Conservation (phyloP, 169 alveolate genomes). For the Eimeria sp. region DNA sequence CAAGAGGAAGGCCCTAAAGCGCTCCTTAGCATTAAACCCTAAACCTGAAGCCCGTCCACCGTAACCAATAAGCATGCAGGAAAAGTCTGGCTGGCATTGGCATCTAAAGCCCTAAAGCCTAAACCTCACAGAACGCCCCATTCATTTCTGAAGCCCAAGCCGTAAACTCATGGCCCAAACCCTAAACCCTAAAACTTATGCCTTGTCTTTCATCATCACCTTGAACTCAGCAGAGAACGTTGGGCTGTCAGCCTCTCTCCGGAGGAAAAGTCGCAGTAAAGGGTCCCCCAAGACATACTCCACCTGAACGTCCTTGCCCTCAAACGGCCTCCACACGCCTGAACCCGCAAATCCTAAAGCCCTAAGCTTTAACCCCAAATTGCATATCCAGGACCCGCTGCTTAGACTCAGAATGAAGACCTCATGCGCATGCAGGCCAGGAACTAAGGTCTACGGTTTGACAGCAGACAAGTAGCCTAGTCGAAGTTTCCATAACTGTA, state of each 20-base stretch:
- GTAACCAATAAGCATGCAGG: neutral
- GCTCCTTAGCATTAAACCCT: neutral
- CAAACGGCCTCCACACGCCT: constrained; percentile 74
- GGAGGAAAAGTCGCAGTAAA: constrained; percentile 54
- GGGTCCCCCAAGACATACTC: constrained; percentile 72
- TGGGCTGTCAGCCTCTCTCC: constrained; percentile 51
- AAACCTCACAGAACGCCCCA: neutral
- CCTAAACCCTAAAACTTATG: neutral
- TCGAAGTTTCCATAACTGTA: neutral
- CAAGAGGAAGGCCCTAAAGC: neutral
- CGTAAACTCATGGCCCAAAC: neutral
- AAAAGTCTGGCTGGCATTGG: neutral
- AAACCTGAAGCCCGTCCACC: neutral
- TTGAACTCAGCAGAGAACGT: constrained; percentile 60
- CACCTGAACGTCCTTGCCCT: constrained; percentile 72
- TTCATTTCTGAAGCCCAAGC: neutral
- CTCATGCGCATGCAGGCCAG: neutral
- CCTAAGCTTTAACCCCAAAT: neutral
- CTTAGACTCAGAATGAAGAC: neutral
- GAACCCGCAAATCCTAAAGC: neutral
- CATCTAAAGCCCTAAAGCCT: neutral
- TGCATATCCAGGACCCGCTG: neutral
- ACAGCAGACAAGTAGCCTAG: neutral
- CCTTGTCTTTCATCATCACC: neutral
- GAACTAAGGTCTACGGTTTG: neutral